Evolutionary conservation across 306 rosid genomes (phyloP).

Genomic region (Neltuma alba): DNA sequence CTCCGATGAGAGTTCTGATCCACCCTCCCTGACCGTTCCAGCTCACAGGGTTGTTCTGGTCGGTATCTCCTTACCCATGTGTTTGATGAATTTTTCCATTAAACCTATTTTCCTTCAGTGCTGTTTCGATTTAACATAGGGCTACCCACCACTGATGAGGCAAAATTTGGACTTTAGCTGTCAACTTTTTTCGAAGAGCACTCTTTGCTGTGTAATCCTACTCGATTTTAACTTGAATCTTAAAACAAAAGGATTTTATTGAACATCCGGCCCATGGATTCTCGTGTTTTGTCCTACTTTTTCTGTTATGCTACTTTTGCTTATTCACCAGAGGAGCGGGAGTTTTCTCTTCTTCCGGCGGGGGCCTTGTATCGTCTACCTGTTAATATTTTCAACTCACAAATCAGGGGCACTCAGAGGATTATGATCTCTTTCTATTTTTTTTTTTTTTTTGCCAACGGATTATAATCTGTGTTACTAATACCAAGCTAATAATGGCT

Average conservation of each 20-base stretch:
- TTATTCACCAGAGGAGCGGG: background rate
- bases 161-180: background rate
- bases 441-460: too few species aligned
- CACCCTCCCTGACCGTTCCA: conserved; percentile 47
- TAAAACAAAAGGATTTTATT: background rate
- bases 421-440: too few species aligned
- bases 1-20: conserved; percentile 33
- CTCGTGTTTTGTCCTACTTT: background rate
- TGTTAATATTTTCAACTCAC: background rate
- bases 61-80: conserved; percentile 18
- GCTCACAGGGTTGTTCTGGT: conserved; percentile 89
- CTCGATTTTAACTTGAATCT: background rate
- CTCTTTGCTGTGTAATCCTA: background rate
- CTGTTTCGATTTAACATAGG: background rate
- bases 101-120: background rate
- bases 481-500: too few species aligned
- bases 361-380: background rate
- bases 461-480: background rate
- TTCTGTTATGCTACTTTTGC: background rate
- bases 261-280: background rate
- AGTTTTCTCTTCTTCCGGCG: conserved; percentile 2
- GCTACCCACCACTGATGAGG: background rate
- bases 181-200: background rate
- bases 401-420: background rate
- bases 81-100: background rate